phyloP scores from a whole-genome alignment of 768 basidiomycete genomes.

The Xerocomellus intermedius region DNA sequence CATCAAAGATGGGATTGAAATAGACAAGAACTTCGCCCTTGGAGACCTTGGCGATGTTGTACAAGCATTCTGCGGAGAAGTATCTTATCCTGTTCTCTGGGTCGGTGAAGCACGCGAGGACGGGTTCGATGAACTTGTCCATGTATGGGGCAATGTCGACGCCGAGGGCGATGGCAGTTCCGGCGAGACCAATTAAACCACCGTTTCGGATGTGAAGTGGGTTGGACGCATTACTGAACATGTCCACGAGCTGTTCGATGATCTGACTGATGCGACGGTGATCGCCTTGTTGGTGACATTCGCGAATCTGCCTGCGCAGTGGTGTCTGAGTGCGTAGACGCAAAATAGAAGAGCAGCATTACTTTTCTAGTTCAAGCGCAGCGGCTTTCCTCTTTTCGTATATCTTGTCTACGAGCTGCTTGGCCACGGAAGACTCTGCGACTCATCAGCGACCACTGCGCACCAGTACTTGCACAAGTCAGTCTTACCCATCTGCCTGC shows the following conservation, averaged over 20 bases:
- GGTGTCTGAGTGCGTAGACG: constrained; percentile 11
- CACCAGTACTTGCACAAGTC: background rate
- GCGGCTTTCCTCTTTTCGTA: constrained; percentile 97
- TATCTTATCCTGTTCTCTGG: constrained; percentile 93
- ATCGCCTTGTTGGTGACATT: constrained; percentile 81
- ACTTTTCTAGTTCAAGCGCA: constrained; percentile 96
- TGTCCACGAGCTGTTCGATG: constrained; percentile 91
- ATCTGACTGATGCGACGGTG: constrained; percentile 79
- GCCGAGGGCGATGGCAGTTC: constrained; percentile 94
- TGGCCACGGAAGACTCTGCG: constrained; percentile 69
- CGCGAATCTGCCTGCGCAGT: constrained; percentile 71
- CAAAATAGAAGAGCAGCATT: constrained; percentile 2
- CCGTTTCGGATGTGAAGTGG: constrained; percentile 90
- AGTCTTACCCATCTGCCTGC: constrained; percentile 19
- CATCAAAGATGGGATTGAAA: constrained; percentile 98
- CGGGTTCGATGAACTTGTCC: constrained; percentile 86
- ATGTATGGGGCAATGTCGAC: constrained; percentile 93
- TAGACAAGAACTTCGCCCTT: constrained; percentile 96
- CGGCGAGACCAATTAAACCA: constrained; percentile 93
- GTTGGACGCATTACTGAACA: constrained; percentile 83
- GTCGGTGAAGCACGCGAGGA: constrained; percentile 91
- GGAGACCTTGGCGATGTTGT: constrained; percentile 97
- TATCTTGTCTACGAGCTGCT: constrained; percentile 87
- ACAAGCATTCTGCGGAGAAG: constrained; percentile 96
- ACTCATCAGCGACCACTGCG: background rate